Evolutionary conservation across 2,329 filamentous ascomycete species (phyloP), one percentile per base, ranked within the genome.

Genomic region (Fusarium aywerte): DNA sequence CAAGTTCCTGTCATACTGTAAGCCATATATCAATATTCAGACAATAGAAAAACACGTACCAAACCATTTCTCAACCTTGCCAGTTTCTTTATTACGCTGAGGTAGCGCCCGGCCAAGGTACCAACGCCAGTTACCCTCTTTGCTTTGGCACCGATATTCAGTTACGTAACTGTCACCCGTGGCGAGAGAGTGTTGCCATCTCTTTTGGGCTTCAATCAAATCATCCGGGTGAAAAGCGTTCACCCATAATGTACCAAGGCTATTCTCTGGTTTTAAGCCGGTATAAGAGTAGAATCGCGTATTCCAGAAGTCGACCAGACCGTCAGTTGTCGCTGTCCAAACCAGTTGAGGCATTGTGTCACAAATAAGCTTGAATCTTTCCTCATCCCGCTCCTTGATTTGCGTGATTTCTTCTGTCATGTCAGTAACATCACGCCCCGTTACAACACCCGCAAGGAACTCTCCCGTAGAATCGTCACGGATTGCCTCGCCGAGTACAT

Each of bases 251-350:
- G 81, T 73, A 1, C 90, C 90, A 4, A 90, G 68, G 25, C 87
- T 91, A 11, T 89, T 80, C 42, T 90, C 86, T 11, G 83, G 81
- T 0, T 83, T 84, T 23, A 93, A 77, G 0, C 92, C 90, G 0
- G 92, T 94, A 70, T 92, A 94, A n/a, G 87, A 85, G 72, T 92
- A 92, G 90, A 91, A 95, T n/a, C 89, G 82, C 44, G 87, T 85
- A 59, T 90, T 92, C 76, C 90, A 94, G 78, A 92, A 94, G 70
- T 94, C 91, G 68, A 87, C 84, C 25, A 80, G 70, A 0, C 92
- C 91, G 16, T 90, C 85, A 0, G 90, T 83, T 0, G 79, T 87
- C 0, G 91, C 87, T 0, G 90, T 93, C 90, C 91, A 95, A 7
- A 94, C 88, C 77, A 90, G 80, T 70, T 90, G 87, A 3, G 88